Conservation (phyloP, 192 early-diverging fungal species). For the Umbelopsis isabellina region DNA sequence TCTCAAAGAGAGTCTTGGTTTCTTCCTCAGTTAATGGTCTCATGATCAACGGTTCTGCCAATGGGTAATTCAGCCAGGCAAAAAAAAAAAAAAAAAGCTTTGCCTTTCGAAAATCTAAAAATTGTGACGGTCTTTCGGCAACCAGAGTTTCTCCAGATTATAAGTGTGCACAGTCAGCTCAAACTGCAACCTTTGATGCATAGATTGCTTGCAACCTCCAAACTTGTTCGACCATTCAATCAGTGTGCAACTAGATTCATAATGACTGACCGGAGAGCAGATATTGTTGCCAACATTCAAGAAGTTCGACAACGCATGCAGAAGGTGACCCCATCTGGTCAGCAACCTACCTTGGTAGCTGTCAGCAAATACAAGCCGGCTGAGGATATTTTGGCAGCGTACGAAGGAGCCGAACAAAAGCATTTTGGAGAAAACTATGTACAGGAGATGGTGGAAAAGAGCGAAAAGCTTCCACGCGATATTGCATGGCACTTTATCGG, state of each 20-base stretch:
- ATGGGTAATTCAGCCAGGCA: constrained; percentile 13
- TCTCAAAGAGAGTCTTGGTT: constrained; percentile 96
- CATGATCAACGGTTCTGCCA: constrained; percentile 57
- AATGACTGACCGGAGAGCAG: constrained; percentile 8
- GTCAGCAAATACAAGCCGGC: constrained; percentile 94
- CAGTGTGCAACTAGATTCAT: neutral
- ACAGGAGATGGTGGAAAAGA: constrained; percentile 94
- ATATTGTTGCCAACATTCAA: constrained; percentile 20
- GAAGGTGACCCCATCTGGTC: neutral
- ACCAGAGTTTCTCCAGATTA: neutral
- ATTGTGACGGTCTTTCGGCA: constrained; percentile 6
- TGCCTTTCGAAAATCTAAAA: constrained; percentile 9
- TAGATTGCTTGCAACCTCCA: constrained; percentile 4
- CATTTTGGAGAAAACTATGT: constrained; percentile 99
- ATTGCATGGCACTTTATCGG: constrained; percentile 99
- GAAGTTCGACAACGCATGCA: constrained; percentile 13
- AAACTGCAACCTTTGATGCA: neutral
- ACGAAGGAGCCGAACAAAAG: constrained; percentile 76
- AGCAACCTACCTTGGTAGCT: constrained; percentile 77
- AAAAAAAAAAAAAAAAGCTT: constrained; percentile 28
- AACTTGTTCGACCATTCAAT: neutral
- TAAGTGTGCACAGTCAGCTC: neutral
- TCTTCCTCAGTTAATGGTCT: constrained; percentile 97
- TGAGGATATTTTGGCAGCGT: constrained; percentile 76
- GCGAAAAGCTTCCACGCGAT: constrained; percentile 75